Evolutionary conservation across 2,329 filamentous ascomycete species (phyloP).

Genomic region (Byssoonygena ceratinophila): DNA sequence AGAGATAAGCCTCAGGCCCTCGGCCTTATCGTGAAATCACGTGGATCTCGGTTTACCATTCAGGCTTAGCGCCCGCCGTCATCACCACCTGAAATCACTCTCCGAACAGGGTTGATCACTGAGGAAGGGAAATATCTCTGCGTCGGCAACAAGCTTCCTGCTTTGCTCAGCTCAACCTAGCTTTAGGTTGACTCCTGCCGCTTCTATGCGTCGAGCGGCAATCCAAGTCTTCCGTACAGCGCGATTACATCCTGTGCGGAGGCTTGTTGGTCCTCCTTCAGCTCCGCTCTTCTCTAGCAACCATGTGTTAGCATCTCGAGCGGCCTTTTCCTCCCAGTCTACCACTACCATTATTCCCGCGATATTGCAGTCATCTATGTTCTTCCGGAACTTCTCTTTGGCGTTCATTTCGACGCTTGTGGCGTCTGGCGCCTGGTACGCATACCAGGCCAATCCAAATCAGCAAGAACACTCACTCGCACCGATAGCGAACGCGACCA

Average conservation of each 20-base stretch:
- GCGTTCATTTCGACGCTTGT: slow-evolving; percentile 40
- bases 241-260: slow-evolving; percentile 38
- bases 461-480: slow-evolving; percentile 18
- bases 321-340: slow-evolving; percentile 25
- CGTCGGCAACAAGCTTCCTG: neutral
- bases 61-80: slow-evolving; percentile 4
- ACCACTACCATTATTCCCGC: slow-evolving; percentile 28
- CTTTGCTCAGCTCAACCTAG: slow-evolving; percentile 1
- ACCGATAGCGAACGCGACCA: slow-evolving; percentile 14
- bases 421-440: slow-evolving; percentile 41
- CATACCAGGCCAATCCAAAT: slow-evolving; percentile 31
- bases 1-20: neutral
- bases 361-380: slow-evolving; percentile 38
- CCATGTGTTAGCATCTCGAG: slow-evolving; percentile 28
- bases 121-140: neutral
- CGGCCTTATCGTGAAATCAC: neutral
- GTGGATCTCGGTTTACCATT: neutral
- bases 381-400: slow-evolving; percentile 40
- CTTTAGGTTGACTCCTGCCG: slow-evolving; percentile 14
- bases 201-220: slow-evolving; percentile 40
- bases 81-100: neutral
- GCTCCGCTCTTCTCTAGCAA: slow-evolving; percentile 30
- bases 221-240: slow-evolving; percentile 39
- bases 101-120: neutral
- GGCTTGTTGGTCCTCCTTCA: slow-evolving; percentile 27